Conservation (phyloP, 371 early-diverging fungal species). For the Actinomortierella wolfii region DNA sequence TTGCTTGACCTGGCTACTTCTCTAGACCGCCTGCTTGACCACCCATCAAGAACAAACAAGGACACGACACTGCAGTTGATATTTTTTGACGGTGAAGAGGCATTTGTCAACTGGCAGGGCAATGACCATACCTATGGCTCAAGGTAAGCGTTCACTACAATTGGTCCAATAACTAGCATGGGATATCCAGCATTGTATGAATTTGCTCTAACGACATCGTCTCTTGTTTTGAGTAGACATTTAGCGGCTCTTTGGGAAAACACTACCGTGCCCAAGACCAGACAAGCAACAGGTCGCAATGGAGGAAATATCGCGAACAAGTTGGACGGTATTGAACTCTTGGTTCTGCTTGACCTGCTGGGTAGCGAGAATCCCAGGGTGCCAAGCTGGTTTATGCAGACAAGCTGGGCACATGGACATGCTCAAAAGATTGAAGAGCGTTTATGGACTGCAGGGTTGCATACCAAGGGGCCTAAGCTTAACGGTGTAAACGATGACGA, state of each 20-base stretch:
- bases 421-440: conserved; percentile 54
- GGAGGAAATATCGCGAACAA: conserved; percentile 46
- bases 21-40: conserved; percentile 49
- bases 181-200: not conserved
- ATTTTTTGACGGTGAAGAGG: conserved; percentile 98
- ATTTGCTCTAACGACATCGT: conserved; percentile 20
- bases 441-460: conserved; percentile 47
- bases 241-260: conserved; percentile 55
- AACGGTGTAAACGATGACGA: conserved; percentile 17
- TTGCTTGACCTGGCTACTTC: conserved; percentile 82
- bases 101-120: conserved; percentile 77
- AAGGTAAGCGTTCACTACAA: conserved; percentile 65
- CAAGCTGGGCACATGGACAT: conserved; percentile 64
- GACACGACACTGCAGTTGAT: conserved; percentile 83
- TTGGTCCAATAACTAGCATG: conserved; percentile 41
- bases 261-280: conserved; percentile 23
- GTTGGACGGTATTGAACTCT: conserved; percentile 77
- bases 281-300: conserved; percentile 31
- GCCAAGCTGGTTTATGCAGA: conserved; percentile 62
- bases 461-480: conserved; percentile 25
- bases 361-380: conserved; percentile 64
- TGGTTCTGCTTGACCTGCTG: conserved; percentile 88
- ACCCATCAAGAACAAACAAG: conserved; percentile 6
- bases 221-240: conserved; percentile 42
- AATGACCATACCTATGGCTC: conserved; percentile 94